Evolutionary conservation across 352 stramenopile species (phyloP), one percentile per base, ranked within the genome.

Genomic region (Phytophthora tubulina): DNA sequence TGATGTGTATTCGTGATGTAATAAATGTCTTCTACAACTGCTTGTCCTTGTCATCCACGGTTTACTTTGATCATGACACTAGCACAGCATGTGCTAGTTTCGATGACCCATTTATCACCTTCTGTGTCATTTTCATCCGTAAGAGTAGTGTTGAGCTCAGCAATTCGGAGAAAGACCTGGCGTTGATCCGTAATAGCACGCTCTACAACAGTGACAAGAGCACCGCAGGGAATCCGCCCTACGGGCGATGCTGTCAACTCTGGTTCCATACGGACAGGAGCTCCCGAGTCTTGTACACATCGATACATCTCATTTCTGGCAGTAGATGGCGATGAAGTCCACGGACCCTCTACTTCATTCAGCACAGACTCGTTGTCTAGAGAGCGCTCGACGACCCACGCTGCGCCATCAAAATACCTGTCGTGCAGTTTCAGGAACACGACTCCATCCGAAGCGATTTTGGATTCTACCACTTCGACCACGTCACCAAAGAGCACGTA

Each of bases 401-500:
- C 83, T 2, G 72, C 50, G 4, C 76, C 85, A 54, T 93, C 85
- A 77, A 94, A 94, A 71, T 94, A 94, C 14, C 82, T 71, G 14
- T 74, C 68, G 55, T 94, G 80, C 7, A 94, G 65, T 10, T 67
- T 76, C 11, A 93, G 62, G 48, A 94, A 94, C 5, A 93, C 82
- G 17, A 94, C 46, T 35, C 86, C 85, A 49, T 91, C 82, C 5
- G 57, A 3, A 38, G 67, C 44, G 14, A 93, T 61, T 30, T 38
- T 57, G 32, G 82, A 75, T 60, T 88, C 75, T 15, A 92, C 72
- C n/a, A 91, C 83, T 67, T 94, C 82, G 8, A 93, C 75, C 13
- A 94, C 86, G 54, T 94, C 86, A 1, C 86, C 86, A 31, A 92
- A 94, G 3, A 93, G 73, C 55, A 94, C 72, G 60, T 92, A 94